Evolutionary conservation across 2,329 filamentous ascomycete species (phyloP).

Genomic region (Beauveria sp.): DNA sequence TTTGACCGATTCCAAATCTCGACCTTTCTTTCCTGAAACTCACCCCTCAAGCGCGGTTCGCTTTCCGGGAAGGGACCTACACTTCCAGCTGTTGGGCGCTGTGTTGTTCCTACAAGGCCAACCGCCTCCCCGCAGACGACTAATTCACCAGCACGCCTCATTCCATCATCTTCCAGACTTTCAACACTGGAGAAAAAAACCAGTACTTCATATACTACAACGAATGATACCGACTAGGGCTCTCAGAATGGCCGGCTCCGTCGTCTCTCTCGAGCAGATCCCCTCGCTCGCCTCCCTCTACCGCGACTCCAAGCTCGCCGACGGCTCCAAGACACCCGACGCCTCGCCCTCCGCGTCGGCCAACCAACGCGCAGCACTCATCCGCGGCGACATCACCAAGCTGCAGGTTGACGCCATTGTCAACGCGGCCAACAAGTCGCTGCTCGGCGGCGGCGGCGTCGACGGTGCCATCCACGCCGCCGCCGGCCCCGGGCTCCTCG

Average conservation of each 20-base stretch:
- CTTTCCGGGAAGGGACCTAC: too few species aligned
- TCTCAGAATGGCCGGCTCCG: slow-evolving; percentile 12
- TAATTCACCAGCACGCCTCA: not conserved
- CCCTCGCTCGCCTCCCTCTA: slow-evolving; percentile 61
- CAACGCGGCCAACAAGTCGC: slow-evolving; percentile 76
- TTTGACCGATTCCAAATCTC: too few species aligned
- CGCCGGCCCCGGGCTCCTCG: slow-evolving; percentile 60
- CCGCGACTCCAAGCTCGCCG: slow-evolving; percentile 32
- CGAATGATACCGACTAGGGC: not conserved
- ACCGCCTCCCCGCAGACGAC: not conserved
- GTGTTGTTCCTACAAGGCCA: not conserved
- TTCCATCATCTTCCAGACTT: not conserved
- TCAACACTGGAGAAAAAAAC: too few species aligned
- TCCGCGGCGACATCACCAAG: slow-evolving; percentile 74
- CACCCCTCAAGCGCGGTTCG: not conserved
- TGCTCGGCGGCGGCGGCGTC: slow-evolving; percentile 86
- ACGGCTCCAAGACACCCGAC: slow-evolving; percentile 16
- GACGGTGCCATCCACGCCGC: slow-evolving; percentile 80
- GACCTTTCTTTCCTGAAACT: not conserved
- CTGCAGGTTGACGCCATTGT: slow-evolving; percentile 77
- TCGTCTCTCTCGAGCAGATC: slow-evolving; percentile 44
- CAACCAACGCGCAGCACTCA: slow-evolving; percentile 64
- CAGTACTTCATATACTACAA: not conserved
- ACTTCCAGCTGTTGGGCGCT: not conserved
- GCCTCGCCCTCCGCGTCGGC: slow-evolving; percentile 38